Evolutionary conservation across 1,139 yeast genomes (phyloP), one percentile per base, ranked within the genome.

Genomic region (Sugiyamaella novakii): DNA sequence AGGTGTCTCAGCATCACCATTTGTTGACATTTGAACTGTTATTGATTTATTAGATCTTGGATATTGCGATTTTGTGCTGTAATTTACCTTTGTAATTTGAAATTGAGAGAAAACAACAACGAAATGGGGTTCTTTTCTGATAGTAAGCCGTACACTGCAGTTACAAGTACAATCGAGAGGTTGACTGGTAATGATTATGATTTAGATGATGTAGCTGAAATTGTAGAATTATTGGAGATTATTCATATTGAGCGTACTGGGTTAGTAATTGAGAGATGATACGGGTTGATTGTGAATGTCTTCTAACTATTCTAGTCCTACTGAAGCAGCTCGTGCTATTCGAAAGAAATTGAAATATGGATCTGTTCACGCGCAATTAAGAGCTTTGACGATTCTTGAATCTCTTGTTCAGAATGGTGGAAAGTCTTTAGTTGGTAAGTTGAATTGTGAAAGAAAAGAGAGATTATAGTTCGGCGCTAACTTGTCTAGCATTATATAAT

Each of bases 311-410:
- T n/a, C n/a, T 15, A 64, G 94, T 1, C 80, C 88, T 1, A 70
- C 75, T 8, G 98, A 91, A 66, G 94, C 95, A 1, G 97, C 97
- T 0, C 74, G 98, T 46, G 95, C 96, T 1, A 73, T 92, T 31
- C 77, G 98, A 47, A 92, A 92, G 72, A 81, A 83, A 63, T 73
- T 92, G 64, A 92, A 92, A 69, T 86, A 92, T 64, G 98, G 98
- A n/a, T 60, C 73, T 1, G 64, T 69, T 1, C 72, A 72, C 25
- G 83, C 81, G 54, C 92, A 85, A 62, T 57, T 77, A 46, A 75
- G 86, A 47, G 87, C 95, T 0, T 69, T 91, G 55, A 78, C 78
- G 43, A 62, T 91, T 15, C 72, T 89, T 52, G 96, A 91, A 62
- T 74, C 86, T 30, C 69, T 91, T 50, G 83, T 91, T 3, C 78